phyloP scores from a whole-genome alignment of 805 yeast species.

The Nematodospora valgi region DNA sequence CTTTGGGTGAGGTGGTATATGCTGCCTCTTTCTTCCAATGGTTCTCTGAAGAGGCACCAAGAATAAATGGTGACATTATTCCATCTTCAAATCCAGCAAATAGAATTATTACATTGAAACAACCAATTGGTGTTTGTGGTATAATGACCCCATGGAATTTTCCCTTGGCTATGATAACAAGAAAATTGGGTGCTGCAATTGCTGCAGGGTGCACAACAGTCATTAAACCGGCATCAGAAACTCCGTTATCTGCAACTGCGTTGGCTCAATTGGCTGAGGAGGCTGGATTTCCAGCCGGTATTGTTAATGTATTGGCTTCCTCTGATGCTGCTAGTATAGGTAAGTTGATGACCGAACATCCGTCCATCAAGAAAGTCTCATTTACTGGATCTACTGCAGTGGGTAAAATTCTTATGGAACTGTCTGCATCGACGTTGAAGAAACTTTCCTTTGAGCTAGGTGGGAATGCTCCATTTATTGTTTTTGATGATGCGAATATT shows the following conservation, averaged over 20 bases:
- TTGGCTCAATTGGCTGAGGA: conserved; percentile 55
- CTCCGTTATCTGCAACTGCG: conserved; percentile 73
- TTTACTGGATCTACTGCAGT: conserved; percentile 66
- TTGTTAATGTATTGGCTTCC: conserved; percentile 60
- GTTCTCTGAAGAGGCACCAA: conserved; percentile 82
- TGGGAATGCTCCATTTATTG: conserved; percentile 64
- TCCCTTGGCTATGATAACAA: conserved; percentile 74
- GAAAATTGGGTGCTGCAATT: conserved; percentile 71
- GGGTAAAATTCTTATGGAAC: conserved; percentile 58
- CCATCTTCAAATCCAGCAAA: conserved; percentile 47
- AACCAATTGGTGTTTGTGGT: conserved; percentile 82
- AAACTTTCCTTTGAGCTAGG: conserved; percentile 63
- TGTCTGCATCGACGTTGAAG: conserved; percentile 54
- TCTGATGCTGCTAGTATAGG: conserved; percentile 49
- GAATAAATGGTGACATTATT: conserved; percentile 63
- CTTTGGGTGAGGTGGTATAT: conserved; percentile 65
- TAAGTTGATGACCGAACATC: conserved; percentile 44
- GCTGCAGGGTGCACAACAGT: conserved; percentile 81
- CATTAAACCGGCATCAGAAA: conserved; percentile 73
- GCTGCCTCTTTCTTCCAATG: conserved; percentile 82
- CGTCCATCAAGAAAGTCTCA: conserved; percentile 49
- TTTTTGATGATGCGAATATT: conserved; percentile 57
- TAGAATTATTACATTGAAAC: conserved; percentile 57
- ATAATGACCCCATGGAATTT: conserved; percentile 84
- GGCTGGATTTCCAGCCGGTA: conserved; percentile 74